Evolutionary conservation across 2,329 filamentous ascomycete genomes (phyloP), one percentile per base, ranked within the genome.

Genomic region (Corinectria fuckeliana): DNA sequence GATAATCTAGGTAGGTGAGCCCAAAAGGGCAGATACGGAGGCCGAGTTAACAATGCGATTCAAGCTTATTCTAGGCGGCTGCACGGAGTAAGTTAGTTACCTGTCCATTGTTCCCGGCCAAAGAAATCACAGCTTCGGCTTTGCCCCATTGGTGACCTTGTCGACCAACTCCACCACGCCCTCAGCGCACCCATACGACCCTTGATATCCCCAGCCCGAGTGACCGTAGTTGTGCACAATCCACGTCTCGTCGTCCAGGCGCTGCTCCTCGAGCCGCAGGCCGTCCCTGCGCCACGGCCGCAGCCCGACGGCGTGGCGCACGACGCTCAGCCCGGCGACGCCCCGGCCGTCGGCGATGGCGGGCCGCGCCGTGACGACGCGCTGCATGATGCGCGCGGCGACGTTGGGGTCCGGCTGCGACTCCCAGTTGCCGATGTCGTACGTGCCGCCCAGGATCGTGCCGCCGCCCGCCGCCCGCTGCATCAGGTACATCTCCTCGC

Each of bases 151-250:
- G 20, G 65, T 53, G 21, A 93, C 82, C 73, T 89, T 85, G 41
- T 85, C 82, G 5, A 92, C 88, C 73, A 93, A 76, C 73, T 86
- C 83, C 2, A 90, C 82, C 0, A 88, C 88, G 30, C 82, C 80
- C 69, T 88, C 81, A 0, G 90, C 86, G 73, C 89, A 92, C 1
- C 91, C 91, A 74, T 90, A 94, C 21, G 80, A 85, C 2, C 82
- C 83, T 71, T 87, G 85, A 59, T 86, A 97, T 10, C 93, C 93
- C 82, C 90, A 92, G 2, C 91, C 91, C 1, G 86, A 88, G 73
- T 93, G 90, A 0, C 91, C 91, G 67, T 93, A 93, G 69, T 92
- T 91, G 73, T 94, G 91, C 53, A 95, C 88, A n/a, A 93, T 84
- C 75, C 84, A 81, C 3, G 75, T 84, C 3, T 85, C 82, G 6